A percentile compares a stretch with the other conserved stretches of the same genome.
These are phyloP conservation scores for Rhodotorula mucilaginosa DNA, from an alignment of 1,284 basidiomycete genomes.

Conservation along the genomic window DNA sequence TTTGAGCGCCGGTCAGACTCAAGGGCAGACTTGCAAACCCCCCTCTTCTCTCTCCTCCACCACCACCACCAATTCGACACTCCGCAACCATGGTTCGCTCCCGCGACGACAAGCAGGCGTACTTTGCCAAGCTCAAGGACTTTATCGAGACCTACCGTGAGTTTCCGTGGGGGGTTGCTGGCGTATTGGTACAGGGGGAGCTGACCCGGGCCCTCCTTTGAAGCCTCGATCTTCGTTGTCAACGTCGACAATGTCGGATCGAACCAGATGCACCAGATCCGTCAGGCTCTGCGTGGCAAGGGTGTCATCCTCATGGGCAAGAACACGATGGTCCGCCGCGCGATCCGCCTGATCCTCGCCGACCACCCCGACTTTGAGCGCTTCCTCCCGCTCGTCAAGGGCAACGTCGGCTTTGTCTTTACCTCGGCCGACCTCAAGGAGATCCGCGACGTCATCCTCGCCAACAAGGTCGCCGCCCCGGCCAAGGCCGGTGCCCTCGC, in stretches of 20 bases:
- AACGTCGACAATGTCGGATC: slow-evolving; percentile 99
- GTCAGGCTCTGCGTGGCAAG: slow-evolving; percentile 91
- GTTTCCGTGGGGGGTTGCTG: slow-evolving; percentile 47
- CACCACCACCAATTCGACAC: background rate
- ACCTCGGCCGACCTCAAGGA: slow-evolving; percentile 91
- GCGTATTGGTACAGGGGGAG: background rate
- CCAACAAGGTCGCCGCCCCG: slow-evolving; percentile 97
- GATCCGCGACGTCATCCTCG: slow-evolving; percentile 81
- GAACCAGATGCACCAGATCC: slow-evolving; percentile 98
- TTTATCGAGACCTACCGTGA: slow-evolving; percentile 85
- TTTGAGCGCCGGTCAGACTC: slow-evolving; percentile 40
- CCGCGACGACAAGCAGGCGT: slow-evolving; percentile 73
- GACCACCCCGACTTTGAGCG: slow-evolving; percentile 94
- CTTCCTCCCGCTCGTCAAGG: slow-evolving; percentile 90
- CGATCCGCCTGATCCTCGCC: slow-evolving; percentile 81
- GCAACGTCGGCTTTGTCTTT: slow-evolving; percentile 99
- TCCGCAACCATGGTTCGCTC: slow-evolving; percentile 39
- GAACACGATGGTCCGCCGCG: slow-evolving; percentile 99
- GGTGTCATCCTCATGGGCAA: slow-evolving; percentile 99
- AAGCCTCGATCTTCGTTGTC: slow-evolving; percentile 96
- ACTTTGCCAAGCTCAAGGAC: slow-evolving; percentile 93
- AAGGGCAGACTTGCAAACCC: slow-evolving; percentile 40
- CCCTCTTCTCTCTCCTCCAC: slow-evolving; percentile 5
- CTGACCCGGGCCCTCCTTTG: slow-evolving; percentile 9
- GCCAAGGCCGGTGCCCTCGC: slow-evolving; percentile 97